These are phyloP conservation scores for Penicillium sp. DNA, from an alignment of 2,329 filamentous ascomycete genomes.

Conservation along the genomic window DNA sequence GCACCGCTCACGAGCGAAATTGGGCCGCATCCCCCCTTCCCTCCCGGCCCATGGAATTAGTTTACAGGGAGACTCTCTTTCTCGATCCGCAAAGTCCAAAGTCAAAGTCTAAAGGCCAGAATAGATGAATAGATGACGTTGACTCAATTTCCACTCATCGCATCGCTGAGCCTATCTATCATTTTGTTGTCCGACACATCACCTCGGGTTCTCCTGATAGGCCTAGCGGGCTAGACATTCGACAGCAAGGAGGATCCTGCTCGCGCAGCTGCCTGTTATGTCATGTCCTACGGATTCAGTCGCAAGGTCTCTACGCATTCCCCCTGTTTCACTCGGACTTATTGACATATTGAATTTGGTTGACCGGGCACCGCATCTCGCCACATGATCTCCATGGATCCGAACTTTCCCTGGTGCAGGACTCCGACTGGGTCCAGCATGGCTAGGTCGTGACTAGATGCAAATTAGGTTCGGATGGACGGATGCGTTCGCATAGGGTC, in stretches of 20 bases:
- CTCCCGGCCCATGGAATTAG: not conserved
- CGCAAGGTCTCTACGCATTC: constrained; percentile 1
- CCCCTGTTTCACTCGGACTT: constrained; percentile 11
- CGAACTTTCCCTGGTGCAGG: constrained; percentile 5
- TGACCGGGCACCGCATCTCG: constrained; percentile 18
- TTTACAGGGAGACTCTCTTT: not conserved
- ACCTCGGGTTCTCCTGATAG: not conserved
- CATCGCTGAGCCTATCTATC: not conserved
- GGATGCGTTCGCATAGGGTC: constrained; percentile 19
- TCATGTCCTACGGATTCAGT: constrained; percentile 23
- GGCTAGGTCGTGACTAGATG: constrained; percentile 2
- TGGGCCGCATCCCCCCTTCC: not conserved
- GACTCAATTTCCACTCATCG: not conserved
- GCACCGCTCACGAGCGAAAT: not conserved
- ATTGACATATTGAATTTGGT: constrained; percentile 7
- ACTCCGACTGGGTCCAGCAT: constrained; percentile 8
- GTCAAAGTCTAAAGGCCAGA: not conserved
- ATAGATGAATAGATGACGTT: not conserved
- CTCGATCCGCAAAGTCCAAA: not conserved
- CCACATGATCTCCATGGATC: constrained; percentile 20
- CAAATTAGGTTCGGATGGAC: constrained; percentile 21
- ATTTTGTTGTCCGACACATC: constrained; percentile 5
- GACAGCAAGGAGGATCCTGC: constrained; percentile 21
- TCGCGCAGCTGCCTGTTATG: constrained; percentile 14
- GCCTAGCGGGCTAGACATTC: not conserved